Evolutionary conservation across 345 rosid genomes (phyloP).

Genomic region (Acer negundo): DNA sequence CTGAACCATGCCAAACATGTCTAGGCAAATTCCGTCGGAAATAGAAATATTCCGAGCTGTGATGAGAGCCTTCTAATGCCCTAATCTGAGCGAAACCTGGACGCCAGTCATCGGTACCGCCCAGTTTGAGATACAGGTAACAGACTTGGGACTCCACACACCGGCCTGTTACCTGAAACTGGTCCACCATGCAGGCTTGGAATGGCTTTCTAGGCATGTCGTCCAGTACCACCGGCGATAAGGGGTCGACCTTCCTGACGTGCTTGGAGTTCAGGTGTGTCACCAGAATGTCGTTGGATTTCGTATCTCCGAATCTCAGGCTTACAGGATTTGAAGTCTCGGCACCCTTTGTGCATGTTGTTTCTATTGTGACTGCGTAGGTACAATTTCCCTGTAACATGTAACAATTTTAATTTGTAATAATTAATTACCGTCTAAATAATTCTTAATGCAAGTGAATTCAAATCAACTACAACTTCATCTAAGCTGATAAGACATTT

Average conservation of each 20-base stretch:
- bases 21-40: conserved; percentile 50
- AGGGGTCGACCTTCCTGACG: conserved; percentile 37
- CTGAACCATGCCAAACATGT: conserved; percentile 53
- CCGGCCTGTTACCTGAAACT: conserved; percentile 38
- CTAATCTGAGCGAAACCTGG: conserved; percentile 47
- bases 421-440: too few relatives aligned
- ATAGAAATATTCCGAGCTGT: conserved; percentile 41
- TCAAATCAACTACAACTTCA: neutral
- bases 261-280: conserved; percentile 42
- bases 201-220: conserved; percentile 48
- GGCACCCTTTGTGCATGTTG: conserved; percentile 47
- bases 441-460: too few relatives aligned
- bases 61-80: conserved; percentile 26
- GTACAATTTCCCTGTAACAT: conserved; percentile 33
- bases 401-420: too few relatives aligned
- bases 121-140: conserved; percentile 44
- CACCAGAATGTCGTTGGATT: conserved; percentile 42
- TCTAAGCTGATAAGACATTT: neutral
- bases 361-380: conserved; percentile 48
- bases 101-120: conserved; percentile 51
- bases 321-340: conserved; percentile 43
- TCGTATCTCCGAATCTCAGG: conserved; percentile 49
- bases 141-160: conserved; percentile 48
- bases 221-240: conserved; percentile 39
- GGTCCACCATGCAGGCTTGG: conserved; percentile 51